Percentiles rank a stretch among this genome's conserved stretches.
These are phyloP conservation scores for Saksenaea oblongispora DNA, from an alignment of 371 early-diverging fungal genomes.

Conservation along the genomic window DNA sequence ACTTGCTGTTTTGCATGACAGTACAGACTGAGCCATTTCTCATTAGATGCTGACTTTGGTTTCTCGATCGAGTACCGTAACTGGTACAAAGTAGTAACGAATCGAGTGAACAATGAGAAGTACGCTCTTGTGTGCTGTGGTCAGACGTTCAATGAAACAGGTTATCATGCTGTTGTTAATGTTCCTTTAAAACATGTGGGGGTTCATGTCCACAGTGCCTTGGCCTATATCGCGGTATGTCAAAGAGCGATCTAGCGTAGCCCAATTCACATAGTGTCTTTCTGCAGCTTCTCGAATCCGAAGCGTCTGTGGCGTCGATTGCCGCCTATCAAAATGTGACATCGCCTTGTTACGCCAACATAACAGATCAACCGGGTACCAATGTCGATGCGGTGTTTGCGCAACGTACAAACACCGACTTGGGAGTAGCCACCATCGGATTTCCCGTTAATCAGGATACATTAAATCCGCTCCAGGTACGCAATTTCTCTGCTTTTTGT, in stretches of 20 bases:
- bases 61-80: conserved; percentile 28
- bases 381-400: conserved; percentile 5
- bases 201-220: conserved; percentile 6
- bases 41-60: conserved; percentile 12
- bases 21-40: neutral
- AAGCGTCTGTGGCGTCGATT: neutral
- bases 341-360: neutral
- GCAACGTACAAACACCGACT: conserved; percentile 7
- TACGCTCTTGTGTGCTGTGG: conserved; percentile 34
- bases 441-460: conserved; percentile 16
- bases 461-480: conserved; percentile 4
- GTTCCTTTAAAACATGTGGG: conserved; percentile 19
- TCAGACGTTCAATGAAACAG: conserved; percentile 14
- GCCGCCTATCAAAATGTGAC: conserved; percentile 2
- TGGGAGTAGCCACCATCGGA: conserved; percentile 7
- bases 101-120: conserved; percentile 16
- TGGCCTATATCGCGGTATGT: conserved; percentile 26
- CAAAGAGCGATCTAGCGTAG: neutral
- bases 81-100: conserved; percentile 28
- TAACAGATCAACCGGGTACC: neutral
- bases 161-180: conserved; percentile 23
- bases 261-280: neutral
- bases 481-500: neutral
- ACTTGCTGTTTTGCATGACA: neutral
- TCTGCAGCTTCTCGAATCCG: conserved; percentile 14